Percentiles rank a stretch among this genome's conserved stretches.
Conservation (phyloP, 1,284 basidiomycete genomes). For the Heterobasidion irregulare region DNA sequence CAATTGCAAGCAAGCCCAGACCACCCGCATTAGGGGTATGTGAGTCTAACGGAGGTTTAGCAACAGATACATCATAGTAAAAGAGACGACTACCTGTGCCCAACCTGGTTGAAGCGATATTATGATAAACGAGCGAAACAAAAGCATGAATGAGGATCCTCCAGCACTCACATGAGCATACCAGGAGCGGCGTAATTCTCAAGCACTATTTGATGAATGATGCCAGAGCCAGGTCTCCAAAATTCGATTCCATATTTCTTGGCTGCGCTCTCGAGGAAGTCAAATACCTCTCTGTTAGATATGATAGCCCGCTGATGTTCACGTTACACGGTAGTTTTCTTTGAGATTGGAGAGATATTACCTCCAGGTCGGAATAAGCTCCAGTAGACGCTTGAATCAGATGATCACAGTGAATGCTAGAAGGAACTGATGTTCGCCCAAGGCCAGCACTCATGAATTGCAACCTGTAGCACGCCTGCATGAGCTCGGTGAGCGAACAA, state of each 20-base stretch:
- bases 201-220: conserved; percentile 97
- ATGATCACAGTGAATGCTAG: conserved; percentile 95
- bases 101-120: conserved; percentile 37
- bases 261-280: conserved; percentile 93
- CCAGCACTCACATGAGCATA: conserved; percentile 62
- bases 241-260: conserved; percentile 94
- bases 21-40: conserved; percentile 99
- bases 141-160: neutral
- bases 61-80: conserved; percentile 10
- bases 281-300: conserved; percentile 95
- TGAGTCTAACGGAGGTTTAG: conserved; percentile 55
- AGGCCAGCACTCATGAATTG: conserved; percentile 99
- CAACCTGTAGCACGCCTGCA: conserved; percentile 39
- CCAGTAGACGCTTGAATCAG: conserved; percentile 87
- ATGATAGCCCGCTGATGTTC: conserved; percentile 66
- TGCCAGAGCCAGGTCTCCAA: conserved; percentile 94
- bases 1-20: conserved; percentile 95
- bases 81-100: conserved; percentile 53
- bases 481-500: conserved; percentile 3
- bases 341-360: conserved; percentile 19
- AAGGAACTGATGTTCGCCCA: conserved; percentile 75
- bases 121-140: neutral
- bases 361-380: conserved; percentile 77
- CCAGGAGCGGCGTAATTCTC: conserved; percentile 95
- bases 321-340: conserved; percentile 3